phyloP scores from a whole-genome alignment of 306 rosid genomes.

The Sophora flavescens region DNA sequence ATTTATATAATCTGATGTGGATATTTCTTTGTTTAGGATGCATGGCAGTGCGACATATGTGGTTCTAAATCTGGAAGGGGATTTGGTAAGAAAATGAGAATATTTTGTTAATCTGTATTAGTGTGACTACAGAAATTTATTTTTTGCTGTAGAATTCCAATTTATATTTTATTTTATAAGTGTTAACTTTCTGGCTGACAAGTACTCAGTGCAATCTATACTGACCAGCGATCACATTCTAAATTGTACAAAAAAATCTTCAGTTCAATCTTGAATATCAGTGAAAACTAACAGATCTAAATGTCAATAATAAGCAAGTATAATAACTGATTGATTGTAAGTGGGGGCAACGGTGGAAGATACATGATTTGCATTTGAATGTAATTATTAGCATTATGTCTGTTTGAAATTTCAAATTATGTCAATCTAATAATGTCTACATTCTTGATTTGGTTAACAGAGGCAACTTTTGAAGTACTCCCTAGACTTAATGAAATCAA shows the following conservation, averaged over 20 bases:
- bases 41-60: slow-evolving; percentile 96
- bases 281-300: not conserved
- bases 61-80: slow-evolving; percentile 98
- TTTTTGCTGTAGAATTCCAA: not conserved
- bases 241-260: slow-evolving; percentile 1
- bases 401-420: slow-evolving; percentile 14
- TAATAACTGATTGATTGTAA: not conserved
- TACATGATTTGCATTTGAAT: not conserved
- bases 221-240: not conserved
- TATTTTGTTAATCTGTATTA: not conserved
- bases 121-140: not conserved
- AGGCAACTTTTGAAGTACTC: slow-evolving; percentile 97
- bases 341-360: not conserved
- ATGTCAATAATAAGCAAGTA: not conserved
- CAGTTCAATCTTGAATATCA: slow-evolving; percentile 13
- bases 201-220: slow-evolving; percentile 4
- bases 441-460: slow-evolving; percentile 59
- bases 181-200: not conserved
- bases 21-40: slow-evolving; percentile 66
- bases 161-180: slow-evolving; percentile 3
- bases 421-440: slow-evolving; percentile 34
- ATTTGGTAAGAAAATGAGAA: slow-evolving; percentile 70
- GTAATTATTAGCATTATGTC: not conserved
- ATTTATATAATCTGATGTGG: slow-evolving; percentile 30
- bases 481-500: slow-evolving; percentile 95